Conservation (phyloP, 2,329 filamentous ascomycete species). For the Akanthomyces uredinophilus region DNA sequence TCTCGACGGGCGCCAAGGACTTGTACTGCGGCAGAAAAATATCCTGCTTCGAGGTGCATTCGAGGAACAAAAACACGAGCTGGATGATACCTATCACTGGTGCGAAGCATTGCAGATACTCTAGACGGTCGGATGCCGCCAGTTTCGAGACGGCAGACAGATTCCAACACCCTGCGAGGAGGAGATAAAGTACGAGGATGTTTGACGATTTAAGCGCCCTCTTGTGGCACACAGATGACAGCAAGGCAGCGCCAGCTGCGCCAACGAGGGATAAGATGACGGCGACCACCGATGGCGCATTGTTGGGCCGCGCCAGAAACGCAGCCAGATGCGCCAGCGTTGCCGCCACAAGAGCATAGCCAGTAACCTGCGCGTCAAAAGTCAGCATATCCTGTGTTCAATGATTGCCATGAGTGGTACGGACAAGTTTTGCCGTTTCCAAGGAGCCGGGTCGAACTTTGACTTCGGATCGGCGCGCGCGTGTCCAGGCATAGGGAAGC, state of each 20-base stretch:
- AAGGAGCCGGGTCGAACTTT: background rate
- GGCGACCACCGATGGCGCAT: background rate
- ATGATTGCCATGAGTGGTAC: background rate
- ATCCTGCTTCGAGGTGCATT: background rate
- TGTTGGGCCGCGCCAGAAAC: background rate
- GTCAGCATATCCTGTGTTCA: background rate
- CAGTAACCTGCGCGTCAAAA: background rate
- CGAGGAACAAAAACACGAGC: background rate
- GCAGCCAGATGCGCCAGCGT: background rate
- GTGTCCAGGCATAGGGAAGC: background rate
- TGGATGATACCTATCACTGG: background rate
- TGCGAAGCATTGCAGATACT: background rate
- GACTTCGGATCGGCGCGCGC: background rate
- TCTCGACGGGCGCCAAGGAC: slow-evolving; percentile 3
- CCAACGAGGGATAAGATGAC: background rate
- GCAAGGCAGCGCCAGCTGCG: background rate
- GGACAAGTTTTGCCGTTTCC: background rate
- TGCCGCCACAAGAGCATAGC: background rate
- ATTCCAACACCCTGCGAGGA: background rate
- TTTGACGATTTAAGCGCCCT: background rate
- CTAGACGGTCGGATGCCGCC: background rate
- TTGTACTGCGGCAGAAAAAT: background rate
- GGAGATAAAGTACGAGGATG: background rate
- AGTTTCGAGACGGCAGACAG: background rate
- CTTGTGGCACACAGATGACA: background rate